Evolutionary conservation across 2,329 filamentous ascomycete genomes (phyloP).

Genomic region (Claviceps sp.): DNA sequence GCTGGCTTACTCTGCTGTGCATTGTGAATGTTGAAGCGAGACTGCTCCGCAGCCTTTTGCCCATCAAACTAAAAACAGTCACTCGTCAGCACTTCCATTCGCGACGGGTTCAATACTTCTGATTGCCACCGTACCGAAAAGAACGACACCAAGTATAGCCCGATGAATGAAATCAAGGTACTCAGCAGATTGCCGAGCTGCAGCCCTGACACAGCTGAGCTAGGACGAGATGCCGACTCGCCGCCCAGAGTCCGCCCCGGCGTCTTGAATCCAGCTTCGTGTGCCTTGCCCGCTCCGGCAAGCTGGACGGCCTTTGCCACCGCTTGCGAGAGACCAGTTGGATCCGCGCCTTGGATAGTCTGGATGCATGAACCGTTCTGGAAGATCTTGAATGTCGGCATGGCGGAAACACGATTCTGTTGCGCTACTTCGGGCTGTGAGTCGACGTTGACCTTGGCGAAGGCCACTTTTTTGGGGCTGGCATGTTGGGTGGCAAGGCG

Average conservation of each 20-base stretch:
- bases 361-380: constrained; percentile 59
- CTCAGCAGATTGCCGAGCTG: constrained; percentile 34
- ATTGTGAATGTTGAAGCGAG: constrained; percentile 42
- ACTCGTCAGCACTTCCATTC: constrained; percentile 12
- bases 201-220: constrained; percentile 11
- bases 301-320: constrained; percentile 57
- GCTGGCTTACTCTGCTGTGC: constrained; percentile 5
- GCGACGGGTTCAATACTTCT: constrained; percentile 1
- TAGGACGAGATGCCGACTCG: constrained; percentile 9
- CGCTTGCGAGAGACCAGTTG: constrained; percentile 58
- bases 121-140: constrained; percentile 37
- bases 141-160: constrained; percentile 48
- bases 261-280: constrained; percentile 34
- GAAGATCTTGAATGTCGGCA: constrained; percentile 93
- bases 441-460: constrained; percentile 13
- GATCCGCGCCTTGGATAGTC: constrained; percentile 72
- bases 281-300: constrained; percentile 26
- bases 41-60: constrained; percentile 46
- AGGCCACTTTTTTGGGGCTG: constrained; percentile 11
- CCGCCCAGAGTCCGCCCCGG: constrained; percentile 46
- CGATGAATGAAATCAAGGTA: constrained; percentile 40
- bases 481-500: constrained; percentile 28
- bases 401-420: constrained; percentile 66
- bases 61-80: constrained; percentile 37
- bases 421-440: constrained; percentile 28